These are phyloP conservation scores for Candida loeiensis DNA, from an alignment of 805 yeast genomes.

Conservation along the genomic window DNA sequence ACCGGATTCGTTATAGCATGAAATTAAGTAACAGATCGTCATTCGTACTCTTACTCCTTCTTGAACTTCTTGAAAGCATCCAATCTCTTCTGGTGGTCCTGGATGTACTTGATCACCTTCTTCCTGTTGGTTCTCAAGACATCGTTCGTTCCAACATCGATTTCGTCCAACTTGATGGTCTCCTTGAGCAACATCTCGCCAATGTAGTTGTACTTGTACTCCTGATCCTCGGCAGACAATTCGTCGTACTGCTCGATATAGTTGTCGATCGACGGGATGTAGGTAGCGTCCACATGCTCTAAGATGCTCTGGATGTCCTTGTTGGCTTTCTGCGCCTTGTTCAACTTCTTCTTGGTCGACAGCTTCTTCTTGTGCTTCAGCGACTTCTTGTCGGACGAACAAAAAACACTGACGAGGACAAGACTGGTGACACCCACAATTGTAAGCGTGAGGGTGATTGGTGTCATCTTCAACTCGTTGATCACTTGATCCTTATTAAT, in stretches of 20 bases:
- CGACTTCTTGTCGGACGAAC: constrained; percentile 4
- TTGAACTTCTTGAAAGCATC: constrained; percentile 44
- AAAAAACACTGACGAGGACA: constrained; percentile 15
- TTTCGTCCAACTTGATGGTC: constrained; percentile 61
- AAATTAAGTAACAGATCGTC: too few relatives aligned
- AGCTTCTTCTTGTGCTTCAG: constrained; percentile 14
- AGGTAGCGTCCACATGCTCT: constrained; percentile 37
- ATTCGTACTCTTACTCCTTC: constrained; percentile 3
- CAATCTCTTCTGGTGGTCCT: constrained; percentile 52
- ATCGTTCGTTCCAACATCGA: constrained; percentile 51
- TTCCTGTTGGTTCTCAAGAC: constrained; percentile 57
- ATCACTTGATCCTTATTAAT: constrained; percentile 22
- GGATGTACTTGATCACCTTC: constrained; percentile 56
- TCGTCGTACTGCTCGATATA: constrained; percentile 26
- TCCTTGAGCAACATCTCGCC: constrained; percentile 68
- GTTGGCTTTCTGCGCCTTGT: constrained; percentile 40
- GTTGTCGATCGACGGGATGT: constrained; percentile 37
- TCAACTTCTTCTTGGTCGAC: constrained; percentile 33
- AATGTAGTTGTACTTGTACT: constrained; percentile 53
- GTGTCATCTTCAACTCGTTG: constrained; percentile 29
- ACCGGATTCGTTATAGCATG: too few relatives aligned
- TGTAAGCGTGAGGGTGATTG: constrained; percentile 32
- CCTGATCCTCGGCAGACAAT: constrained; percentile 28
- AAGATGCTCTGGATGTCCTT: constrained; percentile 35
- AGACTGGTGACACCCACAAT: constrained; percentile 29